These are phyloP conservation scores for Prunus yedoensis DNA, from an alignment of 331 rosid genomes.

Conservation along the genomic window DNA sequence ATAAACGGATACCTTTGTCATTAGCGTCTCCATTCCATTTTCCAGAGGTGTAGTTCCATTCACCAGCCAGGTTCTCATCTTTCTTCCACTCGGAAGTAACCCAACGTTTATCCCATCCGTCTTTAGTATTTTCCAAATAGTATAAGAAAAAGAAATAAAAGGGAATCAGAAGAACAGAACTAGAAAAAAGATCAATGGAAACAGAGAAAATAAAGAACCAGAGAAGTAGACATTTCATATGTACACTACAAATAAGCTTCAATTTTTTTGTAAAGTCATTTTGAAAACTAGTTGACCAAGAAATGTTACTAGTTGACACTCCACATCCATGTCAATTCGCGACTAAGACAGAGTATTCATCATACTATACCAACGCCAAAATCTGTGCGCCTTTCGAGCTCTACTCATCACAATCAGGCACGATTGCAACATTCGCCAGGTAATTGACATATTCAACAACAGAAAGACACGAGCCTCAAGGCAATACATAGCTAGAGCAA, in stretches of 20 bases:
- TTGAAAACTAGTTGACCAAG: neutral
- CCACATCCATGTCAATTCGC: neutral
- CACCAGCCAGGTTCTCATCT: conserved; percentile 82
- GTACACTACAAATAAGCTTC: neutral
- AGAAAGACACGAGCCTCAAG: neutral
- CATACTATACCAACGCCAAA: neutral
- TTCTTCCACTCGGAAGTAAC: conserved; percentile 95
- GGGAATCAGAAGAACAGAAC: conserved; percentile 3
- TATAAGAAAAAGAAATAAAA: conserved; percentile 12
- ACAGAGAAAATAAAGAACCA: neutral
- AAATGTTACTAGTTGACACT: neutral
- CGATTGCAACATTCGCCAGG: neutral
- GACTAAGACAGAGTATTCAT: conserved; percentile 5
- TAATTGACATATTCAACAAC: neutral
- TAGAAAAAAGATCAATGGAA: neutral
- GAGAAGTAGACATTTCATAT: neutral
- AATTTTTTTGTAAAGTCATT: neutral
- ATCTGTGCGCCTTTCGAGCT: neutral
- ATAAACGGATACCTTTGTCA: conserved; percentile 65
- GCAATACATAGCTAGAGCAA: neutral
- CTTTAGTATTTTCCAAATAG: conserved; percentile 37
- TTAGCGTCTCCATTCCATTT: conserved; percentile 83
- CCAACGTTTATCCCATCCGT: conserved; percentile 92
- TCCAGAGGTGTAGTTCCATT: conserved; percentile 94
- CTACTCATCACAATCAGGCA: neutral